Evolutionary conservation across 1,139 yeast species (phyloP).

Genomic region (Hyphopichia pseudoburtonii): DNA sequence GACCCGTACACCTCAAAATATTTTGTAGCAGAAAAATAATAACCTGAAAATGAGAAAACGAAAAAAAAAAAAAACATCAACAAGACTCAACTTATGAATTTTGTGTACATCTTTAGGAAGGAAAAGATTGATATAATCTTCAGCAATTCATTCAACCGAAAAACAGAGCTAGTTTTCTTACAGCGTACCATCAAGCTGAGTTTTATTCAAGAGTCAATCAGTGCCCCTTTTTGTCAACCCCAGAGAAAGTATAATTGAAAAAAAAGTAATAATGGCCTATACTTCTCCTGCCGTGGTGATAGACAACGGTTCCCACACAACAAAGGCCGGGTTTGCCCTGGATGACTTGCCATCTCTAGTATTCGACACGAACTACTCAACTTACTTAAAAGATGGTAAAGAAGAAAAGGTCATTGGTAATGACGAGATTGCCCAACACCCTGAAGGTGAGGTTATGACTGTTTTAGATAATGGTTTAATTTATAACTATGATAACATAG

Average conservation of each 20-base stretch:
- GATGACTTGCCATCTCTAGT: slow-evolving; percentile 63
- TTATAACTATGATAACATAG: slow-evolving; percentile 64
- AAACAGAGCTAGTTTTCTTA: no score
- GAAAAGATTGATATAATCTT: no score
- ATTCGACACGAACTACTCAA: slow-evolving; percentile 56
- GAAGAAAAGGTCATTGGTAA: slow-evolving; percentile 49
- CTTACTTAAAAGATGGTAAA: slow-evolving; percentile 23
- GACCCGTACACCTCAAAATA: not conserved
- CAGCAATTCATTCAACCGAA: no score
- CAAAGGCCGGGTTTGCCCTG: slow-evolving; percentile 71
- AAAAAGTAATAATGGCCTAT: slow-evolving; percentile 24
- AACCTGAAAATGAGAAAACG: no score
- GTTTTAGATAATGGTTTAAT: slow-evolving; percentile 63
- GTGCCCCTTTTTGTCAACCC: no score
- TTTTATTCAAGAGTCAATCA: no score
- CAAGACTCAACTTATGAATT: not conserved
- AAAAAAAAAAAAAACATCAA: not conserved
- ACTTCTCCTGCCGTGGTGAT: slow-evolving; percentile 62
- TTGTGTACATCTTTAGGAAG: no score
- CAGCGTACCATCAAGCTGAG: no score
- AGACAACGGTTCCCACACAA: slow-evolving; percentile 64
- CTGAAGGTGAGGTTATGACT: slow-evolving; percentile 57
- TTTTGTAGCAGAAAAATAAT: not conserved
- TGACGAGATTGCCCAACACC: slow-evolving; percentile 42
- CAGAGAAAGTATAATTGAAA: not conserved